Evolutionary conservation across 2,329 filamentous ascomycete species (phyloP).

Genomic region (Tolypocladium amazonense): DNA sequence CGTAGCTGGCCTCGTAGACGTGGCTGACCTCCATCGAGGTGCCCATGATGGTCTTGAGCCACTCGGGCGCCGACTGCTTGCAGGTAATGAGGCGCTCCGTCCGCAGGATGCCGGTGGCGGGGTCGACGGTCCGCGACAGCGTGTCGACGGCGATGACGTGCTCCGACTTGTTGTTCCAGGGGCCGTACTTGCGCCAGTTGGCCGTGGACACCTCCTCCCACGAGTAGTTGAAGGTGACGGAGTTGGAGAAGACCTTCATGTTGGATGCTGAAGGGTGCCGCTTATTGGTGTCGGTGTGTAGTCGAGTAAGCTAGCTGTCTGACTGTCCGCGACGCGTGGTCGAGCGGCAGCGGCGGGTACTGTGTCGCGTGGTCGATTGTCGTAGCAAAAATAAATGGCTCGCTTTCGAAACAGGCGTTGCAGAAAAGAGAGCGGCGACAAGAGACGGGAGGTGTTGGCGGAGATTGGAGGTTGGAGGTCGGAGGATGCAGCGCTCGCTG

Average conservation of each 20-base stretch:
- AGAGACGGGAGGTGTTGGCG: not conserved
- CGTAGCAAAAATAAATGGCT: not conserved
- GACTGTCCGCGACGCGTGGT: not conserved
- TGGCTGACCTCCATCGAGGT: conserved; percentile 64
- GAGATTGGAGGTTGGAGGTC: not conserved
- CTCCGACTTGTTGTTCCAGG: conserved; percentile 97
- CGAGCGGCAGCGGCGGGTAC: not conserved
- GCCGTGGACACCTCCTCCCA: conserved; percentile 97
- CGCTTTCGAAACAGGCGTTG: not conserved
- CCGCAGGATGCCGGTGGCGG: conserved; percentile 46
- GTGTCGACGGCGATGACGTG: conserved; percentile 96
- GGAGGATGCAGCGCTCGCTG: not conserved
- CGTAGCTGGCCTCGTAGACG: conserved; percentile 93
- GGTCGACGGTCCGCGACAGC: conserved; percentile 55
- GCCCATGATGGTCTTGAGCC: conserved; percentile 72
- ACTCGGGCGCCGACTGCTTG: conserved; percentile 58
- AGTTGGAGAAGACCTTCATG: conserved; percentile 95
- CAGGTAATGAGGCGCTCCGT: conserved; percentile 54
- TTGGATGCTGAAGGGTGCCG: conserved; percentile 8
- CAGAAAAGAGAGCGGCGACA: not conserved
- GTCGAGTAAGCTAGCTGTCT: not conserved
- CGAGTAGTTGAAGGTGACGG: conserved; percentile 89
- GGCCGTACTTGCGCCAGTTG: conserved; percentile 98
- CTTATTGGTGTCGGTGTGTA: not conserved
- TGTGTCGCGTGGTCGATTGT: not conserved